Base-by-base conservation (phyloP, 768 basidiomycete genomes). In the Royoungia palumana region DNA sequence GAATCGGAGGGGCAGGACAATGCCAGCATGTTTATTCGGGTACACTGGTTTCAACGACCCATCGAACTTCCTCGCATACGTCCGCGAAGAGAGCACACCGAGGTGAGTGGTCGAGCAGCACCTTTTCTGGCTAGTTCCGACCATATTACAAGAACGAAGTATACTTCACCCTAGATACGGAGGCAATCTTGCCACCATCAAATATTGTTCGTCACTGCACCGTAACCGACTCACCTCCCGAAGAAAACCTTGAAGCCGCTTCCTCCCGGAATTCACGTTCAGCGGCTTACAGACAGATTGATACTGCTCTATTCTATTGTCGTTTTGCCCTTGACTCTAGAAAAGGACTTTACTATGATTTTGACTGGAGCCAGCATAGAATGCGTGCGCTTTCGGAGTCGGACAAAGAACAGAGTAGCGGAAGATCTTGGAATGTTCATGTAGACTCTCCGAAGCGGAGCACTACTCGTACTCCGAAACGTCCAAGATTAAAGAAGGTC, bases 1-100 rank as follows among this genome's bases (percentile, higher is more conserved):
- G 32, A 59, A 0, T 58, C 45, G 20, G 64, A 70, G 30, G 61
- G 58, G 2, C 56, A 44, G 20, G 55, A 64, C 32, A 75, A 70
- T n/a, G 56, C 65, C 32, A 75, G 70, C 41, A 80, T 83, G 72
- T 73, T 78, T 47, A 65, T 86, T 20, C 75, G 78, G 22, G 67
- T 90, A 20, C 88, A 89, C 56, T 91, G 87, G 88, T 91, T 90
- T 58, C 67, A 87, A 52, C 69, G 81, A 27, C 87, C 86, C 1
- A 66, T 70, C 0, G 81, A 90, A 61, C 69, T 89, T 50, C 76
- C 87, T 7, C 67, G 68, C 21, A 68, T 82, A 44, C 74, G 87
- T 12, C 80, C 79, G 1, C 77, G 78, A 53, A 75, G 87, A 36
- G 77, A 80, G 16, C 77, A 83, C 61, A 58, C 70, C 38, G 75